Conservation (phyloP, 768 basidiomycete genomes). For the Xerocomus spinulosus region DNA sequence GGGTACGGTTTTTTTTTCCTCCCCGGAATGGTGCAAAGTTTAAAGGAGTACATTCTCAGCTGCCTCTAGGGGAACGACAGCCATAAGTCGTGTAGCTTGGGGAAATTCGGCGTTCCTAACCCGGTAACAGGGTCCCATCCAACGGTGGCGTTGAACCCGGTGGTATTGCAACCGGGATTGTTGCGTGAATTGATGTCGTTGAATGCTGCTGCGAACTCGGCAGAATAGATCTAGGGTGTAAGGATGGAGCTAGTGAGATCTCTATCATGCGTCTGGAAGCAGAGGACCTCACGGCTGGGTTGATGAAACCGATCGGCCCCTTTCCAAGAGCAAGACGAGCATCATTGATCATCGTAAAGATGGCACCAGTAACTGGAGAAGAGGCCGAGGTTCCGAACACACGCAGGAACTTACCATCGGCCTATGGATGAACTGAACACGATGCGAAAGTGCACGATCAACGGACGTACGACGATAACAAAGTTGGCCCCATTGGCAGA, state of each 20-base stretch:
- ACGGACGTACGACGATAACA: constrained; percentile 9
- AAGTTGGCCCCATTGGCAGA: constrained; percentile 35
- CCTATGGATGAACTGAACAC: constrained; percentile 12
- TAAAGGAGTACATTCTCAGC: too few species aligned
- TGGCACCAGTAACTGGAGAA: constrained; percentile 26
- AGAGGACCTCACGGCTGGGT: constrained; percentile 36
- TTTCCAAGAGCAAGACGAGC: constrained; percentile 29
- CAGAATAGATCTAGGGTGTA: constrained; percentile 15
- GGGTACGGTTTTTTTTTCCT: too few species aligned
- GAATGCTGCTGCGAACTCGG: constrained; percentile 12
- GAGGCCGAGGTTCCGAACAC: constrained; percentile 34
- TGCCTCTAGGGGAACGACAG: too few species aligned
- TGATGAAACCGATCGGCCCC: constrained; percentile 37
- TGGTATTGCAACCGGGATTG: constrained; percentile 30
- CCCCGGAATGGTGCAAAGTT: too few species aligned
- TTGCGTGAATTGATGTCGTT: constrained; percentile 20
- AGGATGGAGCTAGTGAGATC: constrained; percentile 25
- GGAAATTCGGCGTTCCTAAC: constrained; percentile 43
- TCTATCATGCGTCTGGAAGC: too few species aligned
- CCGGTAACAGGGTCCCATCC: constrained; percentile 48
- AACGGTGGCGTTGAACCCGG: constrained; percentile 28
- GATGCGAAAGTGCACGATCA: too few species aligned
- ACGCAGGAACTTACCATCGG: constrained; percentile 15
- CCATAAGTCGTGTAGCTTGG: too few species aligned
- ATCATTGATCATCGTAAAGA: constrained; percentile 36